Percentiles rank a stretch among this genome's conserved stretches.
These are phyloP conservation scores for Candolleomyces eurysporus DNA, from an alignment of 768 basidiomycete genomes.

Conservation along the genomic window DNA sequence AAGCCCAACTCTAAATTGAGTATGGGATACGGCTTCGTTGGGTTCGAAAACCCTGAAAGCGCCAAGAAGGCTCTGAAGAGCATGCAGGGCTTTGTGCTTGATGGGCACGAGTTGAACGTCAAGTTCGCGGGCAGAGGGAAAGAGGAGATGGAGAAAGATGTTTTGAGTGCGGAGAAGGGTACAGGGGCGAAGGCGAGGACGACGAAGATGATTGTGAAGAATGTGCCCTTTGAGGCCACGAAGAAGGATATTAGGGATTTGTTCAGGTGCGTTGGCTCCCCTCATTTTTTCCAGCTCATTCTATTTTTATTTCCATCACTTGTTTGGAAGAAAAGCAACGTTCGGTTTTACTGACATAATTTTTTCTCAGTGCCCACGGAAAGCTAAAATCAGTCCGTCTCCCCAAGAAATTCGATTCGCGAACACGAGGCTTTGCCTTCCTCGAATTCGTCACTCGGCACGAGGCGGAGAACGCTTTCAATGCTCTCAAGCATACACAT, in stretches of 20 bases:
- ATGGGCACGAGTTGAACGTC: slow-evolving; percentile 82
- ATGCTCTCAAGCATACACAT: slow-evolving; percentile 88
- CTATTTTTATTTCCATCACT: background rate
- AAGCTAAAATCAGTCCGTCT: slow-evolving; percentile 92
- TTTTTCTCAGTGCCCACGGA: slow-evolving; percentile 68
- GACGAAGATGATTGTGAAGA: slow-evolving; percentile 98
- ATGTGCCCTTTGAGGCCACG: slow-evolving; percentile 94
- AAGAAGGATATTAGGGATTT: slow-evolving; percentile 89
- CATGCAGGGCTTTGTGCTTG: slow-evolving; percentile 79
- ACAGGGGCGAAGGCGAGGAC: slow-evolving; percentile 56
- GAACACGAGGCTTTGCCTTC: slow-evolving; percentile 94
- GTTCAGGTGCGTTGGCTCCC: slow-evolving; percentile 64
- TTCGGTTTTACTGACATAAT: slow-evolving; percentile 1
- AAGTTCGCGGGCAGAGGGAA: slow-evolving; percentile 86
- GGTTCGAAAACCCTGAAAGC: slow-evolving; percentile 73
- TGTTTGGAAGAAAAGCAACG: no score
- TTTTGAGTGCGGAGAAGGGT: slow-evolving; percentile 12
- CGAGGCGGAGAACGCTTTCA: slow-evolving; percentile 89
- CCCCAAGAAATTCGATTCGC: slow-evolving; percentile 87
- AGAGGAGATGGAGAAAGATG: slow-evolving; percentile 46
- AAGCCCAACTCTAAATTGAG: slow-evolving; percentile 60
- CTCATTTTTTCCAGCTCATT: background rate
- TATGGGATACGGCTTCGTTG: slow-evolving; percentile 97
- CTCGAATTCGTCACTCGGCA: slow-evolving; percentile 87
- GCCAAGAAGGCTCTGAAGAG: slow-evolving; percentile 75